These are phyloP conservation scores for Kalanchoe fedtschenkoi DNA, from an alignment of 164 flowering plant genomes.

Conservation along the genomic window DNA sequence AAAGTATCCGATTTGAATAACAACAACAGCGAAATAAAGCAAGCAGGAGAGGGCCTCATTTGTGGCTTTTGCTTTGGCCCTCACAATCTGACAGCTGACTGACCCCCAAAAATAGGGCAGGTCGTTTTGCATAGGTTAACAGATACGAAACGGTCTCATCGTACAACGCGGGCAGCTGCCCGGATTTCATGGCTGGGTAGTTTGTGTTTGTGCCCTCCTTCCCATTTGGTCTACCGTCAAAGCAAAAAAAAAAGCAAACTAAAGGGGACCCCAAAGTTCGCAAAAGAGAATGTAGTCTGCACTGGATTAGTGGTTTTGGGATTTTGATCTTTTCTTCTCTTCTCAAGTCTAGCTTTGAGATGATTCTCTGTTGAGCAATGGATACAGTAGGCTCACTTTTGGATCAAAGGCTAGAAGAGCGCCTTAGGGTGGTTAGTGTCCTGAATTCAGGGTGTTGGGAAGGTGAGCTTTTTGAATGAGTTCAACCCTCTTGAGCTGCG, in stretches of 20 bases:
- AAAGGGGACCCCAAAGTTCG: conserved; percentile 22
- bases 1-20: conserved; percentile 73
- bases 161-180: conserved; percentile 13
- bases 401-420: conserved; percentile 1
- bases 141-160: conserved; percentile 17
- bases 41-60: conserved; percentile 8
- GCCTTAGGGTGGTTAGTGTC: conserved; percentile 1
- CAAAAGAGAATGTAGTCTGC: conserved; percentile 13
- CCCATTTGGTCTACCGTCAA: conserved; percentile 23
- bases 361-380: neutral
- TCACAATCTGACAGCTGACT: conserved; percentile 39
- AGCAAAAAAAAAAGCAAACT: conserved; percentile 13
- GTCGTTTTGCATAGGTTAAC: conserved; percentile 16
- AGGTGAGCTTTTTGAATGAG: no score
- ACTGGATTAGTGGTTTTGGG: neutral
- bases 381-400: neutral
- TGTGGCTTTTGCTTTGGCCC: conserved; percentile 11
- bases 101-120: conserved; percentile 19
- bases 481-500: no score
- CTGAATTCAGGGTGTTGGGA: neutral
- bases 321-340: neutral
- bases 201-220: conserved; percentile 12
- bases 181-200: conserved; percentile 17
- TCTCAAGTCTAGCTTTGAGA: no score
- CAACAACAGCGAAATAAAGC: conserved; percentile 56